phyloP scores from a whole-genome alignment of 306 rosid species.

The Purshia tridentata region DNA sequence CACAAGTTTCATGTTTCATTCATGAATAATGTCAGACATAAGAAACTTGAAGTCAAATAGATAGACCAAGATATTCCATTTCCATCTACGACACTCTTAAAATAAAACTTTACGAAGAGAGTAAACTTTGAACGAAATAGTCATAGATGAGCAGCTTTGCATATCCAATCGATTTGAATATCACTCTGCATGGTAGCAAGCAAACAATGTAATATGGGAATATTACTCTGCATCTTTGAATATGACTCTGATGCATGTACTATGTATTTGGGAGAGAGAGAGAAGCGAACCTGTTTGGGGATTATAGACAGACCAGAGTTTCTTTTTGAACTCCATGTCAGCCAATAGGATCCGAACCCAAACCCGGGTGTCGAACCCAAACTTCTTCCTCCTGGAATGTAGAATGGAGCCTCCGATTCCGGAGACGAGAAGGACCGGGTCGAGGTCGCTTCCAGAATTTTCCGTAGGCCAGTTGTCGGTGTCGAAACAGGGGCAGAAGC shows the following conservation, averaged over 20 bases:
- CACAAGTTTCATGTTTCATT: not conserved
- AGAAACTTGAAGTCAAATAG: not conserved
- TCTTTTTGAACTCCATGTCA: conserved; percentile 69
- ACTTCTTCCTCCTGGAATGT: conserved; percentile 50
- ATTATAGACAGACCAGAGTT: conserved; percentile 72
- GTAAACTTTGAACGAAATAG: not conserved
- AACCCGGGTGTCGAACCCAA: conserved; percentile 73
- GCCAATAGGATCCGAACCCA: conserved; percentile 86
- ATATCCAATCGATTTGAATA: not conserved
- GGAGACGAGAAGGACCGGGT: conserved; percentile 78
- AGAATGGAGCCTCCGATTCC: conserved; percentile 94
- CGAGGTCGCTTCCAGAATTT: conserved; percentile 25
- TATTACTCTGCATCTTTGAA: no score
- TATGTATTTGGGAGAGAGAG: not conserved
- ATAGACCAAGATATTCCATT: no score
- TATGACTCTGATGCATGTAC: no score
- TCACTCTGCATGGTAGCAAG: not conserved
- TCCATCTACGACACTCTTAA: no score
- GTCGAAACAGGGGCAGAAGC: conserved; percentile 52
- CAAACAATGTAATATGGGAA: not conserved
- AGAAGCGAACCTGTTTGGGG: conserved; percentile 63
- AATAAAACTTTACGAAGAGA: not conserved
- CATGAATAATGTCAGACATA: not conserved
- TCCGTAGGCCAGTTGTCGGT: conserved; percentile 28
- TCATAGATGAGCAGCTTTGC: not conserved